Base-by-base conservation (phyloP, 2,329 filamentous ascomycete genomes). In the Neonectria ditissima region DNA sequence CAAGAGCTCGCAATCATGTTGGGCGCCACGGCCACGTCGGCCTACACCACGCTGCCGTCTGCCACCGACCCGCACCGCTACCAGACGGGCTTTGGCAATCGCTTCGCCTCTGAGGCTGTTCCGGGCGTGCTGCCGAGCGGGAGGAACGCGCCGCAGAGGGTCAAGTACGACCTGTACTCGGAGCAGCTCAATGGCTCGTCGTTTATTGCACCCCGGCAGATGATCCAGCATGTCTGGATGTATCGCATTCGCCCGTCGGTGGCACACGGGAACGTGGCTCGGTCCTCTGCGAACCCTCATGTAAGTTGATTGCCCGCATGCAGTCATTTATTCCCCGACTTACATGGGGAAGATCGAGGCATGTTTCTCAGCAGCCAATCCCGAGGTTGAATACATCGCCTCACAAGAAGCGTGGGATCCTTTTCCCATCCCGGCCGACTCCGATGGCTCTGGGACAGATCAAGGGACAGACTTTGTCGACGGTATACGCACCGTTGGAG, bases 51-150 rank as follows among this genome's bases (percentile, higher is more conserved):
- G 5, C 54, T 52, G 28, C 72, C 72, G 11, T 69, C 74, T 13
- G 43, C 48, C 24, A 50, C 55, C 74, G 64, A 82, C 80, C 74
- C 85, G 76, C 75, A 88, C 55, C 56, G 83, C 76, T 89, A 89
- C 69, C 84, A 87, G 82, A 74, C 81, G 20, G 87, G 86, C 20
- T 88, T 87, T 68, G 82, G 82, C 39, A 89, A 88, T 71, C 73
- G 77, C 10, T 82, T 83, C 62, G 78, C 79, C 54, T 82, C 81
- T 24, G 81, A 84, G 65, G 80, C 80, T n/a, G 75, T 84, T 2
- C 79, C 81, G 13, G 80, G 79, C 32, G 80, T 79, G 24, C 78
- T 84, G 22, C 82, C 82, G 9, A 63, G 74, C 37, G 81, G 80
- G 37, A 78, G 81, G 59, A 84, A 84, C 65, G 72, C 76, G 14